Conservation (phyloP, 495 filamentous ascomycete species). For the Trichoderma virens region DNA sequence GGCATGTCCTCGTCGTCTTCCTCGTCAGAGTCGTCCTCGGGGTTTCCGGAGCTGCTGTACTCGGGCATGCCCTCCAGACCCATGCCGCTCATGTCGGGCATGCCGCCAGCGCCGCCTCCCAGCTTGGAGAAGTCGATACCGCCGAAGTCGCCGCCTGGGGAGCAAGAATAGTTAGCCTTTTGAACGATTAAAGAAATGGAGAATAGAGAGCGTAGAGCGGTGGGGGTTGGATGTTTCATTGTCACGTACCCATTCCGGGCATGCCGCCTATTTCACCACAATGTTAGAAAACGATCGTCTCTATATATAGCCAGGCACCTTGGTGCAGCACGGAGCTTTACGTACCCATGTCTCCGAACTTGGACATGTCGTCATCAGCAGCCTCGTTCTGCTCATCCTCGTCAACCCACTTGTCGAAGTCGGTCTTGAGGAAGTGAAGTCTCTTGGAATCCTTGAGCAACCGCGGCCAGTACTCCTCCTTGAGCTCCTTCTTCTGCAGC, state of each 20-base stretch:
- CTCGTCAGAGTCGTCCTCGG: constrained; percentile 38
- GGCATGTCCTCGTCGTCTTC: constrained; percentile 57
- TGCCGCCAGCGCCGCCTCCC: constrained; percentile 51
- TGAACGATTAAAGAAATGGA: neutral
- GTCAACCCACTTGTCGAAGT: constrained; percentile 99
- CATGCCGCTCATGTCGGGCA: constrained; percentile 23
- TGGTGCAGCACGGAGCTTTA: constrained; percentile 12
- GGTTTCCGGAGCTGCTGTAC: constrained; percentile 43
- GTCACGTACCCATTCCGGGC: constrained; percentile 27
- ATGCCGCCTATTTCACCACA: constrained; percentile 21
- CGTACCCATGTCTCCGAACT: constrained; percentile 55
- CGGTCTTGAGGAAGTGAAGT: constrained; percentile 94
- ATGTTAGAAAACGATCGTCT: neutral
- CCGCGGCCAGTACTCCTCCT: constrained; percentile 88
- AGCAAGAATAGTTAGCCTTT: neutral
- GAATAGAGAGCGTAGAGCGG: constrained; percentile 1
- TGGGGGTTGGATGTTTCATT: constrained; percentile 8
- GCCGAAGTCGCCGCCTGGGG: constrained; percentile 56
- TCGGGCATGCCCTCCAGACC: constrained; percentile 53
- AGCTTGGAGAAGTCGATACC: constrained; percentile 91
- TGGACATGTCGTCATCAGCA: constrained; percentile 74
- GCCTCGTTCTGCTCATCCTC: constrained; percentile 96
- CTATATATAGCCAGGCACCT: neutral
- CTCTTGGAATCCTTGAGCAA: constrained; percentile 84
- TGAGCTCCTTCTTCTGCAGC: constrained; percentile 91